These are phyloP conservation scores for Erodium texanum DNA, from an alignment of 441 rosid genomes.

Conservation along the genomic window DNA sequence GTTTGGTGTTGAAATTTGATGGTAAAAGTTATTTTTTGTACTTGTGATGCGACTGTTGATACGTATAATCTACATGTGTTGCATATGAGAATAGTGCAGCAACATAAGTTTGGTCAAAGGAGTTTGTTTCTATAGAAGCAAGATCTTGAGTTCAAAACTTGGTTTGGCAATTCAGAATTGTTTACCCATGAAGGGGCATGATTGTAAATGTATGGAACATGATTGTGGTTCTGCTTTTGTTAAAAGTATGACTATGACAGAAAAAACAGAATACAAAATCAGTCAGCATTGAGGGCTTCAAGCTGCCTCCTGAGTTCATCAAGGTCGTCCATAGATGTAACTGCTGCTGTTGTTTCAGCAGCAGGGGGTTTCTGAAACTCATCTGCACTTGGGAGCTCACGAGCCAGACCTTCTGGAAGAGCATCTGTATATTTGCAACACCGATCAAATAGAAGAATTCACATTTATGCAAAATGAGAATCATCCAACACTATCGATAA, in stretches of 20 bases:
- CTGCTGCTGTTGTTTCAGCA: slow-evolving; percentile 27
- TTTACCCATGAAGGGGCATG: not conserved
- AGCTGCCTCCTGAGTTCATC: slow-evolving; percentile 80
- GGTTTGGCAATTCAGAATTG: not conserved
- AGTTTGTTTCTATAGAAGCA: no score
- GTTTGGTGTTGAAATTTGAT: no score
- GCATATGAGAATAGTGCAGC: no score
- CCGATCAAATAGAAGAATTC: no score
- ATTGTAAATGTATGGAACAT: not conserved
- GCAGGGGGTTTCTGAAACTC: slow-evolving; percentile 33
- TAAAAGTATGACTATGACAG: no score
- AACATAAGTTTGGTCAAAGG: no score
- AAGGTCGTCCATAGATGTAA: slow-evolving; percentile 50
- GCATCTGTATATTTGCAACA: slow-evolving; percentile 48
- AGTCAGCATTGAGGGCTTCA: slow-evolving; percentile 71
- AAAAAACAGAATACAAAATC: not conserved
- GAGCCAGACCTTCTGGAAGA: slow-evolving; percentile 80
- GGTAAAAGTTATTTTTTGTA: no score
- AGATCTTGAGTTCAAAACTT: no score
- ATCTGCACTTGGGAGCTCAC: slow-evolving; percentile 78
- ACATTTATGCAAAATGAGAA: no score
- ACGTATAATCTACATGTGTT: no score
- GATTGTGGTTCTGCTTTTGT: slow-evolving; percentile 1
- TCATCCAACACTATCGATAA: no score
- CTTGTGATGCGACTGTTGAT: no score